Base-by-base conservation (phyloP, 495 filamentous ascomycete species). In the Pyrenula massariospora region DNA sequence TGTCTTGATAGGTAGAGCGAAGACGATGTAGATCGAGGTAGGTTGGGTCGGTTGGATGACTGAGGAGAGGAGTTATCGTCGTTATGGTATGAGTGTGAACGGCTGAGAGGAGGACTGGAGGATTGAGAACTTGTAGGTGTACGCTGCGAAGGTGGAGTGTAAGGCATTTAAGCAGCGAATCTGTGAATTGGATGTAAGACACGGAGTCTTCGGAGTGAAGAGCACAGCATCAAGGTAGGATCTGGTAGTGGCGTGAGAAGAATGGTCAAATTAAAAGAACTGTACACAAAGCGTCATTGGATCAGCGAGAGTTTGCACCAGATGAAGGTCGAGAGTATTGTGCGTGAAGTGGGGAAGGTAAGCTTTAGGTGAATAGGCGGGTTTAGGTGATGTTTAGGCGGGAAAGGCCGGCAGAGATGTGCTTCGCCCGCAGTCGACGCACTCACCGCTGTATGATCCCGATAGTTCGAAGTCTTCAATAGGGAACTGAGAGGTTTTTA, bases 1-100 rank as follows among this genome's bases (percentile, higher is more conserved):
- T 86, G 84, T 63, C 80, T 82, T 66, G 79, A 79, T 21, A 87
- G 73, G 67, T 89, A 88, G 25, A 84, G 83, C 10, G 89, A 77
- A 22, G 93, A 95, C 0, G 86, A 88, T 11, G 86, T 78, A 1
- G 89, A 90, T 50, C 86, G 82, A 21, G 88, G 88, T 49, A 85
- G 74, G 12, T 74, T 70, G 12, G 81, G 78, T 56, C 82, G 76
- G 50, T 62, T 65, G 11, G 63, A 65, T 58, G 59, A 52, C 8
- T 20, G 8, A 8, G 50, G 50, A 52, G 19, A 21, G n/a, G 59
- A 25, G 8, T 25, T 24, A 12, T 63, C 58, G 31, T 20, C 57
- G 12, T 60, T 56, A 55, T 19, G 49, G 36, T 56, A 57, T 49
- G 64, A 66, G 20, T 58, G 22, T 21, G 56, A 57, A 53, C 53